Base-by-base conservation (phyloP, 1,284 basidiomycete species). In the Cryptococcus sp. region DNA sequence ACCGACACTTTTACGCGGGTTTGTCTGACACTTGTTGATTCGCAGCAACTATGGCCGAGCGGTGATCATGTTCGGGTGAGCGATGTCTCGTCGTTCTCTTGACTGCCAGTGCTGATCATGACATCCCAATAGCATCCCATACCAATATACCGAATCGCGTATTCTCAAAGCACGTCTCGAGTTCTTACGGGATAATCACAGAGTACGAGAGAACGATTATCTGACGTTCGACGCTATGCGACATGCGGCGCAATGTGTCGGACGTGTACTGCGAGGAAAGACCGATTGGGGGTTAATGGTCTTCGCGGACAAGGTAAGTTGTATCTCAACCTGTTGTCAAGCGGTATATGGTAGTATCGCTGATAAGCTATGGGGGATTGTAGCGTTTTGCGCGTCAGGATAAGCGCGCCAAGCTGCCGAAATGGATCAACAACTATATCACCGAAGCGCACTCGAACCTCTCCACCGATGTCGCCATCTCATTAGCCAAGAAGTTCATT, bases 221-320 rank as follows among this genome's bases (percentile, higher is more conserved):
- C 83, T 99, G 23, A 96, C 96, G 20, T 99, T 99, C 79, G 96
- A 99, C 74, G 96, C 96, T 3, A 99, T 99, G 92, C 87, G 96
- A 57, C 98, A 97, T 73, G 96, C 96, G 3, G 96, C 96, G 15
- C 96, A 99, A 74, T 99, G 96, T 78, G 95, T 99, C 5, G 96
- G 96, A 39, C 91, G 96, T 71, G 96, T 96, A 25, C 79, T 99
- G 76, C 87, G 96, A 56, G 95, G 95, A 66, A 99, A 99, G 82
- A 98, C 95, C 1, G 96, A 99, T 79, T 99, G 96, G 89, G 96
- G 96, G 46, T 80, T 99, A 70, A 99, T 99, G 96, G 88, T 99
- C 16, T 99, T 99, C 79, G 96, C 96, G 0, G 96, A 99, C 80
- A 97, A 94, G 85, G 93, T 91, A 55, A 49, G 83, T 73, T 7